Conservation (phyloP, 2,329 filamentous ascomycete genomes). For the Fragosphaeria purpurea region DNA sequence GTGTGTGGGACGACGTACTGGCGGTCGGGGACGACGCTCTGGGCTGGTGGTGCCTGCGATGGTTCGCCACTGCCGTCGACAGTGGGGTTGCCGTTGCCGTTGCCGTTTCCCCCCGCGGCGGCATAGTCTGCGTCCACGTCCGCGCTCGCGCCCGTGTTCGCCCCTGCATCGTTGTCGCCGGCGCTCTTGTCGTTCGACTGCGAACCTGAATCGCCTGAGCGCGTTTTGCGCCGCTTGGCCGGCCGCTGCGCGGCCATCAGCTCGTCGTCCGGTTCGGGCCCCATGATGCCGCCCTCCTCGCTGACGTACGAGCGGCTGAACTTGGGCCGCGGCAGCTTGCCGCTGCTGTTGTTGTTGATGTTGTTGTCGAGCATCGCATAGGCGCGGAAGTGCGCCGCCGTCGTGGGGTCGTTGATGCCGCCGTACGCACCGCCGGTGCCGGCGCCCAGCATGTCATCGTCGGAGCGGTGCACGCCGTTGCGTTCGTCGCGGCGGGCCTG, state of each 20-base stretch:
- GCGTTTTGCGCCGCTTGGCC: slow-evolving; percentile 35
- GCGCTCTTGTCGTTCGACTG: not conserved
- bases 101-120: not conserved
- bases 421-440: slow-evolving; percentile 32
- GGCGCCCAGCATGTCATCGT: not conserved
- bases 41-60: slow-evolving; percentile 8
- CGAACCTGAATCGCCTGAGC: not conserved
- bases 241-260: slow-evolving; percentile 35
- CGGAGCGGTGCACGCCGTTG: slow-evolving; percentile 18
- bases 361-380: no score
- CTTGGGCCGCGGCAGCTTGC: slow-evolving; percentile 28
- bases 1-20: slow-evolving; percentile 50
- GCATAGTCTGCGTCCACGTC: not conserved
- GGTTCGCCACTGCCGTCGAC: slow-evolving; percentile 22
- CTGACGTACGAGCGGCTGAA: slow-evolving; percentile 58
- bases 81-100: slow-evolving; percentile 19
- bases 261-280: slow-evolving; percentile 49
- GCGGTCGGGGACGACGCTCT: slow-evolving; percentile 35
- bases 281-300: slow-evolving; percentile 59
- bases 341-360: no score
- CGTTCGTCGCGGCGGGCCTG: slow-evolving; percentile 38
- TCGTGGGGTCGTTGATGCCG: slow-evolving; percentile 28
- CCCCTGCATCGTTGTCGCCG: not conserved
- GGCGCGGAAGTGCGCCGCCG: no score
- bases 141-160: not conserved